These are phyloP conservation scores for Cytospora chrysosperma DNA, from an alignment of 2,329 filamentous ascomycete genomes.

Conservation along the genomic window DNA sequence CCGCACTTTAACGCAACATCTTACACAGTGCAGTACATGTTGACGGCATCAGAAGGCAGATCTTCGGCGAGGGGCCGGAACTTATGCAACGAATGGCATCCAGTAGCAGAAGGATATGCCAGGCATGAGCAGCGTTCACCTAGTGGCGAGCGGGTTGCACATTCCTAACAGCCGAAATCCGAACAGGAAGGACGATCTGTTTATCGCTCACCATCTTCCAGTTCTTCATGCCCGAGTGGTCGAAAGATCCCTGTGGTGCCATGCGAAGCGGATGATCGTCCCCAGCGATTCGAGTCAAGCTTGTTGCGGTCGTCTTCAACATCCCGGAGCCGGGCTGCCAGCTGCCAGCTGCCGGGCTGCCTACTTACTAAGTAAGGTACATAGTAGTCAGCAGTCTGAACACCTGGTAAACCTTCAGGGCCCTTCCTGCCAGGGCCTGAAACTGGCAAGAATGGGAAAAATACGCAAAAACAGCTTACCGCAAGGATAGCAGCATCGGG, in stretches of 20 bases:
- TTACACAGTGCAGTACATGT: neutral
- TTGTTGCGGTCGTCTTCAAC: neutral
- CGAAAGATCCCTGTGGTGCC: slow-evolving; percentile 2
- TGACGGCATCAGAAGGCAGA: neutral
- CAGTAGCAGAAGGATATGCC: neutral
- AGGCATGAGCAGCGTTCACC: neutral
- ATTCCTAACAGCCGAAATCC: slow-evolving; percentile 1
- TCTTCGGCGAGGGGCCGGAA: too few species aligned
- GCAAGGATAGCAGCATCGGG: too few species aligned
- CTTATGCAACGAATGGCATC: neutral
- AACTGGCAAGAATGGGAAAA: neutral
- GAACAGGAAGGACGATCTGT: slow-evolving; percentile 20
- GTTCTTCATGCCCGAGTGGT: neutral
- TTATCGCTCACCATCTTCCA: slow-evolving; percentile 14
- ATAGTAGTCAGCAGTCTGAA: too few species aligned
- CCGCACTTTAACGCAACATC: neutral
- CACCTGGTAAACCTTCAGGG: neutral
- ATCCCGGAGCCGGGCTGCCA: neutral
- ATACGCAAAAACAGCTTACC: too few species aligned
- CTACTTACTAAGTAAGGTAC: too few species aligned
- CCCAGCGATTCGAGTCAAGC: slow-evolving; percentile 3
- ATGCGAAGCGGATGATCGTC: slow-evolving; percentile 15
- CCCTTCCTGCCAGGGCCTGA: neutral
- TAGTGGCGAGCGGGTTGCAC: slow-evolving; percentile 11
- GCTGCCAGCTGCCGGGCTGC: too few species aligned